phyloP scores from a whole-genome alignment of 257 asterid genomes.

The Henckelia pumila region DNA sequence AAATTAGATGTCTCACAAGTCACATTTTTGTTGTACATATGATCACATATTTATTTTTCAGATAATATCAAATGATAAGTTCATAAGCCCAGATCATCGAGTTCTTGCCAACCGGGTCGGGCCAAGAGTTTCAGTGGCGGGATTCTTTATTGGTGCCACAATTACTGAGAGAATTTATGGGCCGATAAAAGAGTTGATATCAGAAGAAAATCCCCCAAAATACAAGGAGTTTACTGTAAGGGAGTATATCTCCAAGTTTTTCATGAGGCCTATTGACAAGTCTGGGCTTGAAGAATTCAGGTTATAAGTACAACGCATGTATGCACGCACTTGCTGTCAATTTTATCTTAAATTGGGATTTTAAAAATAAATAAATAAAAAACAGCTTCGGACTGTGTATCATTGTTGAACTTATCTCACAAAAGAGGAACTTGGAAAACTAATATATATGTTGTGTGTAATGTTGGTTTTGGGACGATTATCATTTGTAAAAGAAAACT shows the following conservation, averaged over 20 bases:
- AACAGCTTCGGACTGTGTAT: no score
- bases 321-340: background rate
- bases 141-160: constrained; percentile 44
- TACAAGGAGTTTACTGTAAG: constrained; percentile 48
- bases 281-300: constrained; percentile 53
- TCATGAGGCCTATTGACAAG: constrained; percentile 35
- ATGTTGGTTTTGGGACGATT: background rate
- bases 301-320: constrained; percentile 14
- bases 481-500: no score
- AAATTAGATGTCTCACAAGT: no score
- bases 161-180: constrained; percentile 35
- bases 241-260: constrained; percentile 41
- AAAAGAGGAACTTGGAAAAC: no score
- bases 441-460: no score
- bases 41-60: no score
- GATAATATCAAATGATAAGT: constrained; percentile 62
- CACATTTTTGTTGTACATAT: no score
- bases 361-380: no score
- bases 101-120: constrained; percentile 54
- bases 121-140: constrained; percentile 69
- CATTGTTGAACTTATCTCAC: no score
- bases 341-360: no score
- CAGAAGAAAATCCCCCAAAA: constrained; percentile 32
- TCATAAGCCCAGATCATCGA: constrained; percentile 57
- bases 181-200: constrained; percentile 51